These are phyloP conservation scores for Diospyros kaki DNA, from an alignment of 148 eudicot genomes.

Conservation along the genomic window DNA sequence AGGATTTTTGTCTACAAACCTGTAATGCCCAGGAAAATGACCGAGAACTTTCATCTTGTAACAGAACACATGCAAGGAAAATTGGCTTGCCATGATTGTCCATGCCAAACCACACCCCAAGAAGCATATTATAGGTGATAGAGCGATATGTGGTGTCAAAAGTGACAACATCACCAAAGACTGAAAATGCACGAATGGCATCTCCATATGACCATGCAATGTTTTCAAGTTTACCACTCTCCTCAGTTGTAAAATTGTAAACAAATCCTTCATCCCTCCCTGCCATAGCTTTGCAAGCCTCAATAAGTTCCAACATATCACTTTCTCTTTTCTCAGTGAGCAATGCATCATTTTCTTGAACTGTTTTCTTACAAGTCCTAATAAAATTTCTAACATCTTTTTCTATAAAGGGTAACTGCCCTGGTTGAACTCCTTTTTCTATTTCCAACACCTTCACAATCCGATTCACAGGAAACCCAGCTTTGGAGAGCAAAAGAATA, in stretches of 20 bases:
- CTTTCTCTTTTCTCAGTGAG: slow-evolving; percentile 54
- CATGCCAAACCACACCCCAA: slow-evolving; percentile 64
- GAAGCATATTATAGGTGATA: slow-evolving; percentile 53
- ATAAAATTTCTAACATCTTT: slow-evolving; percentile 72
- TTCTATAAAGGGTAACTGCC: slow-evolving; percentile 66
- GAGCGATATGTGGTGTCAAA: slow-evolving; percentile 65
- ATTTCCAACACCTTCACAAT: slow-evolving; percentile 58
- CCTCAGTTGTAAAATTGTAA: slow-evolving; percentile 50
- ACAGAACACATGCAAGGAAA: slow-evolving; percentile 53
- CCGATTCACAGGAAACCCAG: slow-evolving; percentile 69
- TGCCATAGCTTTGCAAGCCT: slow-evolving; percentile 49
- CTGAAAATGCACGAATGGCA: slow-evolving; percentile 38
- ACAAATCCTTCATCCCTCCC: slow-evolving; percentile 47
- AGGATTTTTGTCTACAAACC: slow-evolving; percentile 30
- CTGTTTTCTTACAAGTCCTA: slow-evolving; percentile 48
- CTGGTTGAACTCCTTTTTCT: slow-evolving; percentile 63
- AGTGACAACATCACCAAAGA: slow-evolving; percentile 55
- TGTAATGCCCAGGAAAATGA: slow-evolving; percentile 68
- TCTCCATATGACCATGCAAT: slow-evolving; percentile 66
- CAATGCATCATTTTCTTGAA: slow-evolving; percentile 51
- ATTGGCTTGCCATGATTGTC: slow-evolving; percentile 55
- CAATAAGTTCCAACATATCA: slow-evolving; percentile 55
- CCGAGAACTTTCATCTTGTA: slow-evolving; percentile 54
- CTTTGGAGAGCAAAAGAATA: slow-evolving; percentile 61
- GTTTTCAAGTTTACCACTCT: slow-evolving; percentile 50